A percentile compares a stretch with the other conserved stretches of the same genome.
These are phyloP conservation scores for Suillus tomentosus DNA, from an alignment of 768 basidiomycete species.

Conservation along the genomic window DNA sequence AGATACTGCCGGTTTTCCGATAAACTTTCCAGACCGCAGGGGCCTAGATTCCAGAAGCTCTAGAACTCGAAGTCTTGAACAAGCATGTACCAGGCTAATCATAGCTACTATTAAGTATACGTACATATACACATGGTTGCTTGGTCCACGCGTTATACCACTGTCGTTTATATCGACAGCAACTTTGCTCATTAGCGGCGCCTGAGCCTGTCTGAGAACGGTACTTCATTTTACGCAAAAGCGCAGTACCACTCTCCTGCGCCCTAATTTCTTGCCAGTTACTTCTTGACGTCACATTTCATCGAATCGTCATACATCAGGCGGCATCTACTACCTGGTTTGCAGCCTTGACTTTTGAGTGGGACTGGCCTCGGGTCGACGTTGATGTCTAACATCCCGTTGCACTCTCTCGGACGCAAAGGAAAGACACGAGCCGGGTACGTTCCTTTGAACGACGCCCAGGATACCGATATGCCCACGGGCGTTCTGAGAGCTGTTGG, in stretches of 20 bases:
- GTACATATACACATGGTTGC: background rate
- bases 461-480: conserved; percentile 31
- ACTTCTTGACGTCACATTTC: conserved; percentile 3
- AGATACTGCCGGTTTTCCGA: background rate
- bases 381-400: conserved; percentile 73
- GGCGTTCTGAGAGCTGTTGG: conserved; percentile 37
- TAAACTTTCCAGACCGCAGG: background rate
- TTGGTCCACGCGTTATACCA: background rate
- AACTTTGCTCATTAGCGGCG: background rate
- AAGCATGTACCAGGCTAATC: background rate
- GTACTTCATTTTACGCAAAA: background rate
- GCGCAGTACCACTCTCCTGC: background rate
- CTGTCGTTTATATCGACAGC: background rate
- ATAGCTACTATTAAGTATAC: background rate
- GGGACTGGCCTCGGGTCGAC: conserved; percentile 14
- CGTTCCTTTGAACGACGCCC: conserved; percentile 40
- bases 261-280: background rate
- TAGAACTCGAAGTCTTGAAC: background rate
- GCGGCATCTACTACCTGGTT: background rate
- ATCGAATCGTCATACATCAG: background rate
- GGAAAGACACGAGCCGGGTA: conserved; percentile 50
- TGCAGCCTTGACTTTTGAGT: background rate
- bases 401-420: conserved; percentile 56
- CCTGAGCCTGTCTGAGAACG: background rate
- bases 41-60: background rate